Conservation (phyloP, 129 eudicot genomes). For the Tagetes patula region DNA sequence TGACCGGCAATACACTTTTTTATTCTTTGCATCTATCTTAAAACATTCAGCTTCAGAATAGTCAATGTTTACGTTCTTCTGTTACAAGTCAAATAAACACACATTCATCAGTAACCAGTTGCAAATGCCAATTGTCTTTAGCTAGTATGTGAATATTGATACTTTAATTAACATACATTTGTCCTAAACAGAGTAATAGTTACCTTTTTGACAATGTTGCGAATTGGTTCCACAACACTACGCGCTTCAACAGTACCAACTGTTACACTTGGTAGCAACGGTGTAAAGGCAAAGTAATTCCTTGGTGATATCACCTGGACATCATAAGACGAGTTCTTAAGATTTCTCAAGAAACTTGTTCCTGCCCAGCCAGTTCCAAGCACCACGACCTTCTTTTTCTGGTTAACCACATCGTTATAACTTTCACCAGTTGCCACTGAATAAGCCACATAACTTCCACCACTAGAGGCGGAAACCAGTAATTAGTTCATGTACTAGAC, state of each 20-base stretch:
- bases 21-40: conserved; percentile 36
- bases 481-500: not conserved
- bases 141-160: not conserved
- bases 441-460: conserved; percentile 40
- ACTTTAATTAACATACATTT: not conserved
- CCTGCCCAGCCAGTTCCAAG: conserved; percentile 55
- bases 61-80: conserved; percentile 36
- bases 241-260: conserved; percentile 49
- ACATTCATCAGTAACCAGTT: conserved; percentile 10
- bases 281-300: conserved; percentile 49
- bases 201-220: conserved; percentile 47
- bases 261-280: conserved; percentile 47
- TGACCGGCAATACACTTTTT: conserved; percentile 42
- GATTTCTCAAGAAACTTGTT: conserved; percentile 38
- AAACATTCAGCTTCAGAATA: conserved; percentile 42
- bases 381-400: conserved; percentile 43
- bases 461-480: conserved; percentile 23
- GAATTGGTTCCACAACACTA: conserved; percentile 46
- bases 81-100: not conserved
- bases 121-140: not conserved
- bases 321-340: conserved; percentile 35
- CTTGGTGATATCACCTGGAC: conserved; percentile 45
- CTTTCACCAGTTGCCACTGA: conserved; percentile 30
- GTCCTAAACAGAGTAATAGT: not conserved
- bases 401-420: conserved; percentile 24